phyloP scores from a whole-genome alignment of 768 basidiomycete genomes.

The Suillus occidentalis region DNA sequence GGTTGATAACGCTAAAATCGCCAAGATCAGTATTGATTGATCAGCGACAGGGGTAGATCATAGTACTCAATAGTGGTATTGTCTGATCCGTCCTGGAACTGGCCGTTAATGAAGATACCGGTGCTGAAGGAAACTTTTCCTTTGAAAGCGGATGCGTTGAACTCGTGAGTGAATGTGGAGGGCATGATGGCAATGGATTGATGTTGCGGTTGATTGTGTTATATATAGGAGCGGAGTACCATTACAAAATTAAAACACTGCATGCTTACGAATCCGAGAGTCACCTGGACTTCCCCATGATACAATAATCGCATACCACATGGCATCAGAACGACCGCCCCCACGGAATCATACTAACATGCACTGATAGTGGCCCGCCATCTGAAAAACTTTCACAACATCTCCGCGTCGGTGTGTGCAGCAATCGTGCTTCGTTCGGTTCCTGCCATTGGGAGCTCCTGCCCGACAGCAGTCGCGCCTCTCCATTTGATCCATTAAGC shows the following conservation, averaged over 20 bases:
- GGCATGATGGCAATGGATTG: conserved; percentile 35
- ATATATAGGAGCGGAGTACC: conserved; percentile 22
- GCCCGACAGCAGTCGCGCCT: neutral
- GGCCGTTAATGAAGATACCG: conserved; percentile 70
- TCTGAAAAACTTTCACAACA: no score
- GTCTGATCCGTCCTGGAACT: conserved; percentile 60
- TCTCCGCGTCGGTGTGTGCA: no score
- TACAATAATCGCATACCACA: no score
- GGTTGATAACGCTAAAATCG: conserved; percentile 55
- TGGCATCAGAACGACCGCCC: no score
- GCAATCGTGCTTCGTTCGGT: no score
- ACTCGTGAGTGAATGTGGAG: conserved; percentile 45
- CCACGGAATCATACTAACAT: no score
- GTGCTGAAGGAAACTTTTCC: conserved; percentile 58
- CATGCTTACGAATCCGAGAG: no score
- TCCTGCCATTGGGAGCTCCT: no score
- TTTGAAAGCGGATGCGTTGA: conserved; percentile 56
- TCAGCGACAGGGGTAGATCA: conserved; percentile 24
- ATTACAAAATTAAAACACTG: neutral
- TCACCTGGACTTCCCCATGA: neutral
- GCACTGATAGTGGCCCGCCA: no score
- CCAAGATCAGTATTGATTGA: neutral
- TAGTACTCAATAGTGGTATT: conserved; percentile 65
- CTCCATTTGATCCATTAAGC: neutral
- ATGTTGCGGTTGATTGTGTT: neutral